phyloP scores from a whole-genome alignment of 495 filamentous ascomycete genomes.

The Cercophora samala region DNA sequence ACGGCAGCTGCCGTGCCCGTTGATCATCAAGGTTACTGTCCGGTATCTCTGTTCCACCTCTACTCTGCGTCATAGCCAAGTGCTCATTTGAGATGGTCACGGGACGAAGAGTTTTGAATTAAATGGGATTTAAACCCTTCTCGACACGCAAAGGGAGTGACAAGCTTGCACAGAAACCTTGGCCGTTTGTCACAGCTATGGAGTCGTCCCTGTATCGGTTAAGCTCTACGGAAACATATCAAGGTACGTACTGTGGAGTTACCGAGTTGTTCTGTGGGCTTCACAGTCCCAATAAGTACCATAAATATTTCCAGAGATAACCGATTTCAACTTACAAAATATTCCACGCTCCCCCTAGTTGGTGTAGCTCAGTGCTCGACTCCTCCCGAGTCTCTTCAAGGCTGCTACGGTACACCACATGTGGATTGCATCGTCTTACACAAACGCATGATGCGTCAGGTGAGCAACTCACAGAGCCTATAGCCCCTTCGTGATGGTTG shows the following conservation, averaged over 20 bases:
- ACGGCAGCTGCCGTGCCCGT: background rate
- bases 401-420: background rate
- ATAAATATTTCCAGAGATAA: background rate
- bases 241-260: background rate
- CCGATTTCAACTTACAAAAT: background rate
- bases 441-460: constrained; percentile 3
- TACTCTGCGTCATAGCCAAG: background rate
- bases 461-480: background rate
- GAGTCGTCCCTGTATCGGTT: background rate
- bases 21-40: background rate
- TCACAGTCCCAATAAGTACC: background rate
- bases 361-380: background rate
- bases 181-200: background rate
- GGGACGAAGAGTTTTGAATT: background rate
- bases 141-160: background rate
- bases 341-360: background rate
- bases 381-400: background rate
- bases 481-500: background rate
- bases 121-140: background rate
- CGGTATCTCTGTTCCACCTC: background rate
- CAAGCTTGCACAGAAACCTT: background rate
- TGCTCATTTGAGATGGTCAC: background rate
- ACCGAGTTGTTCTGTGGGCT: background rate
- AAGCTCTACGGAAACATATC: background rate
- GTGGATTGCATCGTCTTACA: background rate